phyloP scores from a whole-genome alignment of 805 yeast species.

The Millerozyma acaciae region DNA sequence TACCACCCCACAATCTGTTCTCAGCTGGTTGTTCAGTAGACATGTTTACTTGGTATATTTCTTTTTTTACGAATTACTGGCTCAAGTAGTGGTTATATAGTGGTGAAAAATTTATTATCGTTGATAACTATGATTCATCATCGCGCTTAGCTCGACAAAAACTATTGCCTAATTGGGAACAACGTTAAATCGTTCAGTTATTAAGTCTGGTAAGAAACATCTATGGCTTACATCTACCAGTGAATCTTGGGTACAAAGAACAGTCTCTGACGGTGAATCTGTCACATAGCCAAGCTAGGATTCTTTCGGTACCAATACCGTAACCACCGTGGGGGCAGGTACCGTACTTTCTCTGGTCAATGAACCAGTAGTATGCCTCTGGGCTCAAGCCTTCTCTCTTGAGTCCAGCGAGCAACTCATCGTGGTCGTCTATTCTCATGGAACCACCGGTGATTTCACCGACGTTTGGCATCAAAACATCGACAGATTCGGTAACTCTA shows the following conservation, averaged over 20 bases:
- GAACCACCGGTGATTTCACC: slow-evolving; percentile 99
- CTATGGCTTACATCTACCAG: slow-evolving; percentile 96
- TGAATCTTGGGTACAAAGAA: slow-evolving; percentile 93
- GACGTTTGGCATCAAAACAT: slow-evolving; percentile 97
- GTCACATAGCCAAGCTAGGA: slow-evolving; percentile 96
- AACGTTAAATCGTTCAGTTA: background rate
- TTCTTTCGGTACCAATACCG: slow-evolving; percentile 97
- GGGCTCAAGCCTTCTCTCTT: slow-evolving; percentile 87
- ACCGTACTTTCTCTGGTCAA: slow-evolving; percentile 94
- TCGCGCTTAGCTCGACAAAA: slow-evolving; percentile 3
- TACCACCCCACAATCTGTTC: slow-evolving; percentile 93
- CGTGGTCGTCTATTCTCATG: slow-evolving; percentile 85
- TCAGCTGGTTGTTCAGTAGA: slow-evolving; percentile 49
- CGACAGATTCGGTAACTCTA: slow-evolving; percentile 96
- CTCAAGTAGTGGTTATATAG: background rate
- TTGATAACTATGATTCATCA: slow-evolving; percentile 3
- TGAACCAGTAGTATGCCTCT: slow-evolving; percentile 90
- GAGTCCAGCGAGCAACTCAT: slow-evolving; percentile 86
- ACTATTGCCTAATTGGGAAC: background rate
- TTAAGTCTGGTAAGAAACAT: background rate
- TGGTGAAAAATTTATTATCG: background rate
- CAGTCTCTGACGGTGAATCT: slow-evolving; percentile 98
- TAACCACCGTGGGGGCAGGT: slow-evolving; percentile 99
- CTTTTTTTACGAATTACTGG: background rate
- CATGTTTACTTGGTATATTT: too few relatives aligned